These are phyloP conservation scores for Candida golubevii DNA, from an alignment of 805 yeast species.

Conservation along the genomic window DNA sequence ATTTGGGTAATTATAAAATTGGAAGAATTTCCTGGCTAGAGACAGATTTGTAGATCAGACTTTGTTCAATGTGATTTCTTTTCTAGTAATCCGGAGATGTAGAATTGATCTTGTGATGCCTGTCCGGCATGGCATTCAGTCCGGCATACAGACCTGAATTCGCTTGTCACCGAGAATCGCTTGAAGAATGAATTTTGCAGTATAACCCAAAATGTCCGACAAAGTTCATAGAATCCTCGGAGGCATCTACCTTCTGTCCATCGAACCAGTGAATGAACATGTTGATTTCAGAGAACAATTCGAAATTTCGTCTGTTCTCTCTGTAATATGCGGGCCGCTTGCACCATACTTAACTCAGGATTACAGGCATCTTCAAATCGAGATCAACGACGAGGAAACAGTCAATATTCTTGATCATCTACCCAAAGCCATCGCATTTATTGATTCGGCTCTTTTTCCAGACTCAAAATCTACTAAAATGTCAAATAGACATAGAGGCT, in stretches of 20 bases:
- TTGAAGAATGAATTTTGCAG: too few relatives aligned
- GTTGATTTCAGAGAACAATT: constrained; percentile 47
- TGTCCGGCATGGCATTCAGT: too few relatives aligned
- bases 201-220: neutral
- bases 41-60: neutral
- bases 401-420: constrained; percentile 63
- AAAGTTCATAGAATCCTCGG: constrained; percentile 63
- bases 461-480: constrained; percentile 11
- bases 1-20: neutral
- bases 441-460: constrained; percentile 56
- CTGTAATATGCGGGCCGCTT: constrained; percentile 61
- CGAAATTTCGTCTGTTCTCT: constrained; percentile 67
- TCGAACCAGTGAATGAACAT: constrained; percentile 50
- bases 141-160: too few relatives aligned
- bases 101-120: too few relatives aligned
- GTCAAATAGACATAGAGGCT: constrained; percentile 31
- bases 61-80: neutral
- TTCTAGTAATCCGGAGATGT: too few relatives aligned
- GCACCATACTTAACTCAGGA: constrained; percentile 45
- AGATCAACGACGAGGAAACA: constrained; percentile 67
- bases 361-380: constrained; percentile 56
- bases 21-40: neutral
- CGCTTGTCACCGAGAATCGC: too few relatives aligned
- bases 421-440: constrained; percentile 58
- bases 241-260: constrained; percentile 70